These are phyloP conservation scores for Megacollybia marginata DNA, from an alignment of 768 basidiomycete species.

Conservation along the genomic window DNA sequence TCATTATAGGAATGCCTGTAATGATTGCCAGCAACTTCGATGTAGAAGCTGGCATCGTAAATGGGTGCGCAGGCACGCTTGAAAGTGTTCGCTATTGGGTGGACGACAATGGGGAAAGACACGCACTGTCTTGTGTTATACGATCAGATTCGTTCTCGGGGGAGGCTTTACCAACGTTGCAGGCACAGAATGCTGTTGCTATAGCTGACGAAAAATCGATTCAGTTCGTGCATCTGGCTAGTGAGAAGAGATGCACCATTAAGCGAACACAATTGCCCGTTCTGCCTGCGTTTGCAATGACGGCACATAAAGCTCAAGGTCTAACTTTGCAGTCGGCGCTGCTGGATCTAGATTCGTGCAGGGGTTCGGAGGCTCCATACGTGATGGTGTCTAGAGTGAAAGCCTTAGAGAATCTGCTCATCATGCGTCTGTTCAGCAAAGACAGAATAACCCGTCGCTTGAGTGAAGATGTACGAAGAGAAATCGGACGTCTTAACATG, in stretches of 20 bases:
- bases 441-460: conserved; percentile 2
- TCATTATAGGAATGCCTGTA: conserved; percentile 21
- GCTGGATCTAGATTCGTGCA: conserved; percentile 12
- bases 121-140: conserved; percentile 12
- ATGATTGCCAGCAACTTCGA: conserved; percentile 19
- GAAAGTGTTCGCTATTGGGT: conserved; percentile 8
- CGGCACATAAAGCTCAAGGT: conserved; percentile 22
- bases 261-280: conserved; percentile 17
- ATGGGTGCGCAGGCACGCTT: conserved; percentile 6
- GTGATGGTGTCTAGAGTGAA: conserved; percentile 24
- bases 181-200: neutral
- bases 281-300: conserved; percentile 19
- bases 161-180: neutral
- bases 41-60: conserved; percentile 16
- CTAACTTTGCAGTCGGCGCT: conserved; percentile 11
- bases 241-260: neutral
- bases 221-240: neutral
- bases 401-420: conserved; percentile 11
- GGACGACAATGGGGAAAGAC: conserved; percentile 4
- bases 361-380: conserved; percentile 15
- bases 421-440: conserved; percentile 12
- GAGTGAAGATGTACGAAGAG: conserved; percentile 1
- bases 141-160: neutral
- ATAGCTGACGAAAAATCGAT: neutral
- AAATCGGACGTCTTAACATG: neutral